These are phyloP conservation scores for Alternaria incomplexa DNA, from an alignment of 2,329 filamentous ascomycete genomes.

Conservation along the genomic window DNA sequence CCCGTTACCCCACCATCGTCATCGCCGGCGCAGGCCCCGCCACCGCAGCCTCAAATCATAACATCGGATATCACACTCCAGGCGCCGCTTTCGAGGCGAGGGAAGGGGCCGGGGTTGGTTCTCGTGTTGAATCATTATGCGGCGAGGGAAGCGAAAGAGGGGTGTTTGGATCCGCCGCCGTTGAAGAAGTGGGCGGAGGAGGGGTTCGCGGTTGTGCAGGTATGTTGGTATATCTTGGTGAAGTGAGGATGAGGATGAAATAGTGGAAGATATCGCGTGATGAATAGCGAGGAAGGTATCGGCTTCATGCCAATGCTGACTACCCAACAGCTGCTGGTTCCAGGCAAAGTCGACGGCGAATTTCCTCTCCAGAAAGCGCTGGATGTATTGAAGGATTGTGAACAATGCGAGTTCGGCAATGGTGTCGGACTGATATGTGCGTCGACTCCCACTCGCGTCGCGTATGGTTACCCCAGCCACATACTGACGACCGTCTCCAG, in stretches of 20 bases:
- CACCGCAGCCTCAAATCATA: constrained; percentile 25
- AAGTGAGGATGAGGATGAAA: neutral
- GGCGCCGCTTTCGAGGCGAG: constrained; percentile 57
- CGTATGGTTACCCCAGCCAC: neutral
- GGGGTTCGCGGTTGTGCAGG: constrained; percentile 66
- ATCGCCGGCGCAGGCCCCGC: neutral
- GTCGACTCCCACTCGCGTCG: neutral
- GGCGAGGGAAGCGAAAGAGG: constrained; percentile 38
- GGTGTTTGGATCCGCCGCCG: constrained; percentile 60
- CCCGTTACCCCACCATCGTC: constrained; percentile 15
- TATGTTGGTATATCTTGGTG: neutral
- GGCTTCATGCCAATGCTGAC: neutral
- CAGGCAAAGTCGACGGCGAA: constrained; percentile 40
- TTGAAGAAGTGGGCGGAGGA: constrained; percentile 75
- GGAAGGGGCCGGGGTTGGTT: constrained; percentile 57
- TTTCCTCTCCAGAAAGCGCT: constrained; percentile 38
- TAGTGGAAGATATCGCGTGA: neutral
- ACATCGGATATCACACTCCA: constrained; percentile 46
- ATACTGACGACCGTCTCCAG: constrained; percentile 19
- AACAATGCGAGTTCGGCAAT: constrained; percentile 31
- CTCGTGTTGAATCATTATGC: constrained; percentile 51
- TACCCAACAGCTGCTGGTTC: constrained; percentile 52
- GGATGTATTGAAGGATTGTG: constrained; percentile 27
- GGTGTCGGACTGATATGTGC: constrained; percentile 43
- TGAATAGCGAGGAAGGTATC: constrained; percentile 49